Evolutionary conservation across 495 filamentous ascomycete species (phyloP).

Genomic region (Aspergillus coremiiformis): DNA sequence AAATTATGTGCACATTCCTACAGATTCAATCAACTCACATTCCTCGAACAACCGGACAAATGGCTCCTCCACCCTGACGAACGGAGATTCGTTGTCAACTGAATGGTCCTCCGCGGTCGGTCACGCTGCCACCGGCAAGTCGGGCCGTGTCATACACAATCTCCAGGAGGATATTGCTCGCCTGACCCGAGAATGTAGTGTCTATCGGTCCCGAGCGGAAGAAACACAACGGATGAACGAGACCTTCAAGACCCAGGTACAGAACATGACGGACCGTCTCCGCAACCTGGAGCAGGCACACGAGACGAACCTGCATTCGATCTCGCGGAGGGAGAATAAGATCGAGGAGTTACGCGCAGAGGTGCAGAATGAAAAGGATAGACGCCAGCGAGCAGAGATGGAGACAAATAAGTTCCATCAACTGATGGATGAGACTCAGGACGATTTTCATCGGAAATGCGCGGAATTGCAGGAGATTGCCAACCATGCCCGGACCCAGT

Average conservation of each 20-base stretch:
- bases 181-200: slow-evolving; percentile 68
- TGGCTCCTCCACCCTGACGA: slow-evolving; percentile 19
- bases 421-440: slow-evolving; percentile 47
- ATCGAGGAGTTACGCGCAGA: slow-evolving; percentile 64
- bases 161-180: slow-evolving; percentile 84
- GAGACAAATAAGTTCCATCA: slow-evolving; percentile 56
- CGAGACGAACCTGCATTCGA: slow-evolving; percentile 64
- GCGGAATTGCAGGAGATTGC: slow-evolving; percentile 55
- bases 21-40: slow-evolving; percentile 19
- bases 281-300: slow-evolving; percentile 63
- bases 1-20: slow-evolving; percentile 1
- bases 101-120: slow-evolving; percentile 74
- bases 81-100: slow-evolving; percentile 25
- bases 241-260: slow-evolving; percentile 64
- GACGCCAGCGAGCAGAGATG: slow-evolving; percentile 55
- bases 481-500: slow-evolving; percentile 48
- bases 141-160: slow-evolving; percentile 85
- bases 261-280: slow-evolving; percentile 48
- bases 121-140: slow-evolving; percentile 76
- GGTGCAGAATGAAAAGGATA: slow-evolving; percentile 57
- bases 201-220: slow-evolving; percentile 64
- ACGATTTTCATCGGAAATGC: slow-evolving; percentile 50
- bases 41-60: slow-evolving; percentile 12
- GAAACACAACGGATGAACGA: slow-evolving; percentile 67
- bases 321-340: slow-evolving; percentile 72